Conservation (phyloP, 345 rosid species). For the Camelina hispida region DNA sequence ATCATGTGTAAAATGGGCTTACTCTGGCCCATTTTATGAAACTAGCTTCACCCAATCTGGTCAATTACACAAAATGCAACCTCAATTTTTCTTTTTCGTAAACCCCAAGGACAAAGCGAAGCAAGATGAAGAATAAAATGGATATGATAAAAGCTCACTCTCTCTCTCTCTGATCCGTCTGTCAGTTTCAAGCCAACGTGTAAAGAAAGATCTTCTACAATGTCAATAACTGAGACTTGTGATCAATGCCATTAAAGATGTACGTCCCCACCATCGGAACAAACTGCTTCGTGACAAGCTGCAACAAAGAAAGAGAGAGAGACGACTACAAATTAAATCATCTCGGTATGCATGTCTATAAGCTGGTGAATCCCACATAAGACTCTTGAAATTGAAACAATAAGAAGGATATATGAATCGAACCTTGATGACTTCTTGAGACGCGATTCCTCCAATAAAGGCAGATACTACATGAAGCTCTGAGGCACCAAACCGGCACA, state of each 20-base stretch:
- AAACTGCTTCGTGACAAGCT: constrained; percentile 93
- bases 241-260: constrained; percentile 95
- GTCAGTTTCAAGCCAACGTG: constrained; percentile 14
- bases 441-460: constrained; percentile 86
- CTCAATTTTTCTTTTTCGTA: not conserved
- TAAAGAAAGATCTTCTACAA: constrained; percentile 45
- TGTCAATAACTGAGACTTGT: constrained; percentile 77
- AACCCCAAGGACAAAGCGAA: not conserved
- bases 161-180: constrained; percentile 24
- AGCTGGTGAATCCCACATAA: not conserved
- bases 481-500: constrained; percentile 95
- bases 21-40: constrained; percentile 22
- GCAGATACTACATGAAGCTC: constrained; percentile 98
- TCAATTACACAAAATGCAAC: constrained; percentile 16
- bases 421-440: constrained; percentile 97
- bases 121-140: not conserved
- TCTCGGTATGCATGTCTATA: not conserved
- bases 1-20: constrained; percentile 18
- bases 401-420: constrained; percentile 16
- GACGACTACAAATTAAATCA: not conserved
- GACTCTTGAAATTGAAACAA: constrained; percentile 10
- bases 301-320: constrained; percentile 33
- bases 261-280: constrained; percentile 87
- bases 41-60: not conserved
- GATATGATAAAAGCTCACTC: constrained; percentile 11